Evolutionary conservation across 257 asterid species (phyloP).

Genomic region (Nicotiana knightiana): DNA sequence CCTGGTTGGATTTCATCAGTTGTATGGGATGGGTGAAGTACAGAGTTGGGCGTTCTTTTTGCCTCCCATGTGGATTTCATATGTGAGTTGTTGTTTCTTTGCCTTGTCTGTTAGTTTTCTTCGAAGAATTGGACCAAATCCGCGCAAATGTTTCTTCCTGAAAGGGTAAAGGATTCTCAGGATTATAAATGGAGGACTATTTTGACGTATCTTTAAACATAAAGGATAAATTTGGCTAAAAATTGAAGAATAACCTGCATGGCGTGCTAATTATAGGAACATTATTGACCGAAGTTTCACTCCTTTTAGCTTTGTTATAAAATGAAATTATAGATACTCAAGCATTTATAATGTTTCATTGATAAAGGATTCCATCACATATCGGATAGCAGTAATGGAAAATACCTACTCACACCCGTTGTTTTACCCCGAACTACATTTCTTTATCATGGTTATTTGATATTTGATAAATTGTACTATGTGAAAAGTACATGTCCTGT

Average conservation of each 20-base stretch:
- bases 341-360: background rate
- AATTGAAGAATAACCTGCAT: background rate
- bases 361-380: background rate
- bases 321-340: background rate
- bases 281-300: background rate
- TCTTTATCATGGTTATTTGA: background rate
- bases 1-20: background rate
- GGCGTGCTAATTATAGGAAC: background rate
- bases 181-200: background rate
- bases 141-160: background rate
- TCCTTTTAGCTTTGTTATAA: background rate
- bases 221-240: background rate
- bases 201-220: background rate
- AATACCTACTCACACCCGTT: background rate
- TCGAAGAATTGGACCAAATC: background rate
- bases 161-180: background rate
- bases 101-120: background rate
- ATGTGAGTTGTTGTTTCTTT: background rate
- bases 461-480: background rate
- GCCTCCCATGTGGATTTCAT: background rate
- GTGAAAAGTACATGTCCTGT: background rate
- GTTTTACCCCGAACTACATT: background rate
- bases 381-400: background rate
- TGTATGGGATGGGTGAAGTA: background rate
- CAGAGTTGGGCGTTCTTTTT: background rate